Evolutionary conservation across 768 basidiomycete species (phyloP).

Genomic region (Cyclocybe cylindracea): DNA sequence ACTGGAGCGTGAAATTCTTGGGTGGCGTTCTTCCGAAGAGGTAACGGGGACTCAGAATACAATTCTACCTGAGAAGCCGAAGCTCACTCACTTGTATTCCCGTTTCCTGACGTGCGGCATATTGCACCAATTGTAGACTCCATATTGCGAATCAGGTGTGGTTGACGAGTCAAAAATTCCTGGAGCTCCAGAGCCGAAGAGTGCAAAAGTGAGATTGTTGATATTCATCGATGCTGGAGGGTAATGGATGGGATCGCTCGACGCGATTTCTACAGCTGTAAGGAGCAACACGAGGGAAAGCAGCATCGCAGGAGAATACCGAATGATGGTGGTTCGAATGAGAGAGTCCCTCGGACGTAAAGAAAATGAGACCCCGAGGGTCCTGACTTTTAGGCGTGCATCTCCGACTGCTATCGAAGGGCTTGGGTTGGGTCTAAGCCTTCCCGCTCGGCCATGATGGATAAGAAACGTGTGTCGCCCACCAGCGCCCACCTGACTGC

Average conservation of each 20-base stretch:
- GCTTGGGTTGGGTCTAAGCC: no score
- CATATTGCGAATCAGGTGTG: constrained; percentile 40
- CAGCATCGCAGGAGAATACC: constrained; percentile 10
- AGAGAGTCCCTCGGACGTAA: no score
- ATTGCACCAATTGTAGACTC: constrained; percentile 54
- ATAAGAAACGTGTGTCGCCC: no score
- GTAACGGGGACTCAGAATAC: not conserved
- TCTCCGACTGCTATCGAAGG: no score
- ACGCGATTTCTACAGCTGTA: constrained; percentile 12
- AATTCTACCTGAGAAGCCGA: not conserved
- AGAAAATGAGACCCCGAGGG: not conserved
- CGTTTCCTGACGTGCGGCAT: constrained; percentile 50
- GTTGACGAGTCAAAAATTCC: constrained; percentile 46
- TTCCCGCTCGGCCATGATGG: no score
- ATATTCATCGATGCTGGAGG: constrained; percentile 38
- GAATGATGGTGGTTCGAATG: not conserved
- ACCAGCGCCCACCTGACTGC: no score
- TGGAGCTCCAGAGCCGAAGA: constrained; percentile 44
- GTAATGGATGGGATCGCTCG: constrained; percentile 33
- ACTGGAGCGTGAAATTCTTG: constrained; percentile 37
- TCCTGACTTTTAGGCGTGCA: not conserved
- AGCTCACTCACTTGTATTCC: constrained; percentile 44
- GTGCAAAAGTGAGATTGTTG: constrained; percentile 44
- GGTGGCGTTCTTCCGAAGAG: constrained; percentile 36
- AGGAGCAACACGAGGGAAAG: constrained; percentile 11